Percentiles rank a stretch among this genome's conserved stretches.
Conservation (phyloP, 2,329 filamentous ascomycete species). For the Aspergillus amoenus region DNA sequence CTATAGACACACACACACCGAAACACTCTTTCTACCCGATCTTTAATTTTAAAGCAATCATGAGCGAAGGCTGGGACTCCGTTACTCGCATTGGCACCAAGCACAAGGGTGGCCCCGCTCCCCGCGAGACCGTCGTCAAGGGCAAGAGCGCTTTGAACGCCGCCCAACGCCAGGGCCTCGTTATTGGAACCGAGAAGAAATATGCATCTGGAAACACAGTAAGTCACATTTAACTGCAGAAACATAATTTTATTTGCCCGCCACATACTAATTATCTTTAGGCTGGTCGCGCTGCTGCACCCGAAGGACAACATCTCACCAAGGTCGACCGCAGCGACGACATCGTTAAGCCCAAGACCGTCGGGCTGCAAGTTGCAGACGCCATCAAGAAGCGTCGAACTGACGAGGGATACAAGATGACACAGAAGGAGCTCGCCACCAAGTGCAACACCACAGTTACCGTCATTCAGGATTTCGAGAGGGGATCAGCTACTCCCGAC, state of each 20-base stretch:
- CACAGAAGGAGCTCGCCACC: conserved; percentile 81
- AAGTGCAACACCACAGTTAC: conserved; percentile 84
- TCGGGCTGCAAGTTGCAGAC: conserved; percentile 76
- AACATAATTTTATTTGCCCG: neutral
- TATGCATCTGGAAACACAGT: conserved; percentile 74
- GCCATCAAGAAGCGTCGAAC: conserved; percentile 78
- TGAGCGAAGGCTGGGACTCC: conserved; percentile 77
- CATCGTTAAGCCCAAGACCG: conserved; percentile 93
- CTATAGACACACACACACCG: neutral
- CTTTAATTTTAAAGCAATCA: conserved; percentile 30
- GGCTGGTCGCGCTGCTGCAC: conserved; percentile 46
- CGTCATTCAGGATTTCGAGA: conserved; percentile 82
- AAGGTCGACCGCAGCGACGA: conserved; percentile 98
- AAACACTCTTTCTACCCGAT: neutral
- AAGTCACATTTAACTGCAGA: conserved; percentile 44
- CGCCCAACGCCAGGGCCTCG: conserved; percentile 73
- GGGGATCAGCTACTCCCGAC: conserved; percentile 73
- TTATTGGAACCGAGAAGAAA: conserved; percentile 93
- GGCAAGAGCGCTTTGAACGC: conserved; percentile 85
- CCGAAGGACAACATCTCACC: conserved; percentile 91
- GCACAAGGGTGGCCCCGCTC: conserved; percentile 62
- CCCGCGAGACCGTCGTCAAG: conserved; percentile 84
- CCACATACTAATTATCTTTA: conserved; percentile 26
- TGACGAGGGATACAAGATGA: conserved; percentile 89
- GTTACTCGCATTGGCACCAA: conserved; percentile 94